A percentile compares a stretch with the other conserved stretches of the same genome.
Evolutionary conservation across 306 rosid genomes (phyloP).

Genomic region (Pyrus betulifolia): DNA sequence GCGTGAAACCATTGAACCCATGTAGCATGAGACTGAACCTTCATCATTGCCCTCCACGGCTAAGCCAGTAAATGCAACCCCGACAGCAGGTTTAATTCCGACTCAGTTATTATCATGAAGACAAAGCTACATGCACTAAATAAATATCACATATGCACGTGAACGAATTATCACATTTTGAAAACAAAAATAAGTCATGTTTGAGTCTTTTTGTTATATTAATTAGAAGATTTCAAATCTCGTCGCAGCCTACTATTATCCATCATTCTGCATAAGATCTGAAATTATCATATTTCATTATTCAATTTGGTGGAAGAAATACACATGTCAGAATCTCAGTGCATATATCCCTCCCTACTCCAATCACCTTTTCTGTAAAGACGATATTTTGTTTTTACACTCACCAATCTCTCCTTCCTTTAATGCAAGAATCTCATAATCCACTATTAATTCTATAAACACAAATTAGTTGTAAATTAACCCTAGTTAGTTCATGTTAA

Average conservation of each 20-base stretch:
- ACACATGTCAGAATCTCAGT: conserved; percentile 5
- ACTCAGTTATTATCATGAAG: neutral
- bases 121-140: neutral
- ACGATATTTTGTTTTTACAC: conserved; percentile 14
- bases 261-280: neutral
- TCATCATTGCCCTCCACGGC: neutral
- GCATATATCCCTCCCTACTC: conserved; percentile 62
- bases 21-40: neutral
- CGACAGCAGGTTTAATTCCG: neutral
- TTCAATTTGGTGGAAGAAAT: neutral
- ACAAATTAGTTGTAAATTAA: neutral
- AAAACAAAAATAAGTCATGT: too few relatives aligned
- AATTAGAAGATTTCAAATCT: too few relatives aligned
- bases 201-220: neutral
- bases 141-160: neutral
- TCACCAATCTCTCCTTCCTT: conserved; percentile 21
- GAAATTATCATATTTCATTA: neutral
- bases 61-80: neutral
- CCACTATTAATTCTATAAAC: neutral
- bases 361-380: conserved; percentile 53
- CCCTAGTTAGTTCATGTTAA: neutral
- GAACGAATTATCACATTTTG: neutral
- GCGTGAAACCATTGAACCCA: neutral
- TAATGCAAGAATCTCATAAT: conserved; percentile 39
- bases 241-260: neutral